Evolutionary conservation across 441 rosid genomes (phyloP).

Genomic region (Adansonia madagascariensis): DNA sequence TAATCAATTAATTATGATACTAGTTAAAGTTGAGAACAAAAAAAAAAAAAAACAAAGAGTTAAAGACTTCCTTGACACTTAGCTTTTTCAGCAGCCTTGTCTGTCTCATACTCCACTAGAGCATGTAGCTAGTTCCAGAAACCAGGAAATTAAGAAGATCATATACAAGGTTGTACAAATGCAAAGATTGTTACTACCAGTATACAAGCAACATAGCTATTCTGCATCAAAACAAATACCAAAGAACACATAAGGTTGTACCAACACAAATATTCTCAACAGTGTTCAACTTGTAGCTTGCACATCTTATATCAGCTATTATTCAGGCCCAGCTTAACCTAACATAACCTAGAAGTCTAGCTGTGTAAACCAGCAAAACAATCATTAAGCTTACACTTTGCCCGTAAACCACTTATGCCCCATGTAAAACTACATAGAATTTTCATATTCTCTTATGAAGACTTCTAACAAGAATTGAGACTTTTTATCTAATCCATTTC

Average conservation of each 20-base stretch:
- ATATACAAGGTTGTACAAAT: not conserved
- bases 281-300: too few relatives aligned
- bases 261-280: too few relatives aligned
- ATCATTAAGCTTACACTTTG: not conserved
- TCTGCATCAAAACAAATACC: too few relatives aligned
- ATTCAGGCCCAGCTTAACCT: too few relatives aligned
- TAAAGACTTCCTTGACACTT: conserved; percentile 36
- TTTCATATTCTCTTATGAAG: not conserved
- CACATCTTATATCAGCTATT: too few relatives aligned
- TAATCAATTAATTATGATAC: conserved; percentile 12
- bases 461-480: conserved; percentile 3
- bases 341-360: not conserved
- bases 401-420: too few relatives aligned
- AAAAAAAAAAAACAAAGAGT: not conserved
- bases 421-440: too few relatives aligned
- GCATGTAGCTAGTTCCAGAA: conserved; percentile 66
- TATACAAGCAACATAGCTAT: not conserved
- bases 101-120: conserved; percentile 80
- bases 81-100: conserved; percentile 92
- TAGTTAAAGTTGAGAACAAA: not conserved
- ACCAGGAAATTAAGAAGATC: conserved; percentile 16
- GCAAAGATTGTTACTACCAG: not conserved
- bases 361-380: not conserved
- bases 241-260: too few relatives aligned
- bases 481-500: conserved; percentile 5